Conservation (phyloP, 208 protist species). For the Naegleria lovaniensis region DNA sequence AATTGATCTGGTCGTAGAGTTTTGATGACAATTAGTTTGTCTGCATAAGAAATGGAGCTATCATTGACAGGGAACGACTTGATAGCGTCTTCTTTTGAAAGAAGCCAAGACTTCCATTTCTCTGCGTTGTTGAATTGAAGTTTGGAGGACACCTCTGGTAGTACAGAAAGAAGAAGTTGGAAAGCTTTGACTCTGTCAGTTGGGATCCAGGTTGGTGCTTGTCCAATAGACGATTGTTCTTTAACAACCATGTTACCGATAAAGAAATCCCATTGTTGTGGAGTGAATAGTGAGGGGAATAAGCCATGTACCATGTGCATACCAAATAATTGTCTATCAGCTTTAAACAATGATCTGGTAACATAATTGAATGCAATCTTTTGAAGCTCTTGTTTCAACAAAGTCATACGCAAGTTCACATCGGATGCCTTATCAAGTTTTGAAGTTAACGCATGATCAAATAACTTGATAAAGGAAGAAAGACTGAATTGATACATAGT, state of each 20-base stretch:
- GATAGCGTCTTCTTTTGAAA: background rate
- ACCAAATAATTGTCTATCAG: slow-evolving; percentile 86
- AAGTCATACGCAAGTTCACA: slow-evolving; percentile 61
- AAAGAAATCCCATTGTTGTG: slow-evolving; percentile 86
- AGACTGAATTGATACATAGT: slow-evolving; percentile 96
- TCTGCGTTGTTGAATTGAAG: slow-evolving; percentile 42
- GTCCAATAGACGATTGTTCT: slow-evolving; percentile 37
- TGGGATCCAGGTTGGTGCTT: slow-evolving; percentile 74
- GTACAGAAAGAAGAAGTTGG: slow-evolving; percentile 60
- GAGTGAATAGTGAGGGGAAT: slow-evolving; percentile 58
- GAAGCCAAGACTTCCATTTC: background rate
- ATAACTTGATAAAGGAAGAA: slow-evolving; percentile 72
- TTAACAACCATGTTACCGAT: slow-evolving; percentile 53
- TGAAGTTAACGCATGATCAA: slow-evolving; percentile 35
- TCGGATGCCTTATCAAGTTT: slow-evolving; percentile 21
- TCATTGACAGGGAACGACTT: background rate
- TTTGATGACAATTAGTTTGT: slow-evolving; percentile 51
- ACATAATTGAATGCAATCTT: slow-evolving; percentile 62
- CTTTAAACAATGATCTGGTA: slow-evolving; percentile 69
- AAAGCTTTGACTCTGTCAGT: slow-evolving; percentile 67
- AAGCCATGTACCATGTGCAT: slow-evolving; percentile 83
- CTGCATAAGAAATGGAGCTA: slow-evolving; percentile 37
- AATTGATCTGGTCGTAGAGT: slow-evolving; percentile 53
- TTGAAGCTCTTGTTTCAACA: slow-evolving; percentile 54
- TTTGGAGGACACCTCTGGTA: slow-evolving; percentile 57